These are phyloP conservation scores for Cyclospora cayetanensis DNA, from an alignment of 169 alveolate species.

Conservation along the genomic window DNA sequence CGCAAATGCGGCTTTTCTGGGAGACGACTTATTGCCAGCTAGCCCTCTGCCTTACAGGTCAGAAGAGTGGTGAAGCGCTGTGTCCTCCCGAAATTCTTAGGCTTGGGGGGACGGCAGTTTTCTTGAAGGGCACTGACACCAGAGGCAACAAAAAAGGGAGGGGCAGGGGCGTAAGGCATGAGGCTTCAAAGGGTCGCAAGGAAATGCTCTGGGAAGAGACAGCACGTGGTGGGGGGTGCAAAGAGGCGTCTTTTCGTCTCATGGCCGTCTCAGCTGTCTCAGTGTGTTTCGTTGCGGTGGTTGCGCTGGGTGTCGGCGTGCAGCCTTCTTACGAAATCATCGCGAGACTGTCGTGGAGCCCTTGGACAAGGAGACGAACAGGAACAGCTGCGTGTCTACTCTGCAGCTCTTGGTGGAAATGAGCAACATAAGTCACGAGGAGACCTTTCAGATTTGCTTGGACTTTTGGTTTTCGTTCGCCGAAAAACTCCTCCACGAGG, in stretches of 20 bases:
- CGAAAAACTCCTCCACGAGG: conserved; percentile 63
- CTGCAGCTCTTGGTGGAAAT: conserved; percentile 11
- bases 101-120: background rate
- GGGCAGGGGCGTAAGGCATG: background rate
- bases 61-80: conserved; percentile 35
- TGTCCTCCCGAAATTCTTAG: conserved; percentile 20
- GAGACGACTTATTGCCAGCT: conserved; percentile 68
- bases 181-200: background rate
- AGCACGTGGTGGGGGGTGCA: no score
- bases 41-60: conserved; percentile 73
- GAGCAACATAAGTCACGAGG: conserved; percentile 89
- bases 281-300: background rate
- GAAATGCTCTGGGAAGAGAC: no score
- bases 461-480: conserved; percentile 98
- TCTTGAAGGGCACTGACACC: background rate
- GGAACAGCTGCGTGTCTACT: conserved; percentile 16
- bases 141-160: background rate
- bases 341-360: conserved; percentile 64
- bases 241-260: background rate
- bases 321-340: conserved; percentile 68
- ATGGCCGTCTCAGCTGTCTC: background rate
- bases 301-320: background rate
- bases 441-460: conserved; percentile 95
- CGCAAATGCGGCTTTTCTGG: conserved; percentile 74
- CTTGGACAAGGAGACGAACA: conserved; percentile 39